Base-by-base conservation (phyloP, 495 filamentous ascomycete genomes). In the Neurospora sp. region DNA sequence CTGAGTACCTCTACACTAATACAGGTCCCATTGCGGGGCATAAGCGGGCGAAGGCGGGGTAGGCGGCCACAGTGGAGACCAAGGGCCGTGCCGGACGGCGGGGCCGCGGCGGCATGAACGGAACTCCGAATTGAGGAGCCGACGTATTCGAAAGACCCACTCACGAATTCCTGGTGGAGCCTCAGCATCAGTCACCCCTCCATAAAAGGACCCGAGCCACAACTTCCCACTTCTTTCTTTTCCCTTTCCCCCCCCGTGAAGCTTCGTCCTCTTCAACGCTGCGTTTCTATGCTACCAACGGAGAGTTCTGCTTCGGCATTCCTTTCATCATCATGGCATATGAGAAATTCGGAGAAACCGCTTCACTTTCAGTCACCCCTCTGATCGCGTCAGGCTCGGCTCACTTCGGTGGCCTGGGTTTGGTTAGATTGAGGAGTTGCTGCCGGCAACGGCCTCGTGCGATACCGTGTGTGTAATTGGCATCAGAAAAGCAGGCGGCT, bases 401-500 rank as follows among this genome's bases (percentile, higher is more conserved):
- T 65, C 14, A 35, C 53, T 37, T 16, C 53, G 27, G 53, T 65
- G 53, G 53, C 2, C 53, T 65, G 27, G 27, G 53, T 14, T 61
- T 61, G 53, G 0, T 6, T 16, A 61, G 53, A 61, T 61, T 35
- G 8, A 9, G 27, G 53, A 3, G 8, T 1, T 61, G 53, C 75
- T 76, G 75, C 75, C 75, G 75, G 75, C 74, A 71, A 74, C 75
- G 75, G 75, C 70, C 75, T 76, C 40, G 35, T 73, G 73, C 70
- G 18, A 76, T 37, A 70, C 71, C 35, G 73, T 71, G 75, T 72
- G 70, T 74, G 73, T 72, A 71, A 76, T 74, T 76, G 75, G 75
- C 75, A 76, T 76, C 75, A 76, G 73, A 76, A 76, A 76, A 74
- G 75, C 75, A 76, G 73, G 73, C 71, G n/a, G 5, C 69, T 20